These are phyloP conservation scores for Tetradesmus obliquus DNA, from an alignment of 139 green algal species.

Conservation along the genomic window DNA sequence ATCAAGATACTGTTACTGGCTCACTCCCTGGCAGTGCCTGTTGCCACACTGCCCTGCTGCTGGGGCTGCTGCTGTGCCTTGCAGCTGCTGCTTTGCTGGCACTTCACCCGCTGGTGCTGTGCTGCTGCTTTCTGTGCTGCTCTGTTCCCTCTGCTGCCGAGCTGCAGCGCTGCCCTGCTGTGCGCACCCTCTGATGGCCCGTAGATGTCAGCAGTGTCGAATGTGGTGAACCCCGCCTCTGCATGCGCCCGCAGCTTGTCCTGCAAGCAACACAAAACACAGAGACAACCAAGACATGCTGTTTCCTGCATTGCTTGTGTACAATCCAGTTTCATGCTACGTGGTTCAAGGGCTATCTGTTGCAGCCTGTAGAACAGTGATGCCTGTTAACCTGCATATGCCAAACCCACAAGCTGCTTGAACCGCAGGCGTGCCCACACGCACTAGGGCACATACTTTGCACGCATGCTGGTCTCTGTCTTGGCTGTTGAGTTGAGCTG, in stretches of 20 bases:
- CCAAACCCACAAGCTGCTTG: neutral
- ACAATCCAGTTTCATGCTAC: neutral
- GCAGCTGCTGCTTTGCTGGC: neutral
- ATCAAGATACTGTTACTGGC: no score
- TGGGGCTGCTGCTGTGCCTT: neutral
- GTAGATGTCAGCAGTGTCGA: conserved; percentile 85
- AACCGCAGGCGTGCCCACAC: neutral
- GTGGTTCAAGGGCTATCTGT: neutral
- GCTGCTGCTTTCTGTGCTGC: neutral
- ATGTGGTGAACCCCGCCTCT: conserved; percentile 72
- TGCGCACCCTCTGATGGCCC: conserved; percentile 64
- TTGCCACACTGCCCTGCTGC: no score
- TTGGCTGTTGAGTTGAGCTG: neutral
- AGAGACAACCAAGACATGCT: neutral
- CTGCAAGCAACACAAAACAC: conserved; percentile 42
- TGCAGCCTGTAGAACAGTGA: neutral
- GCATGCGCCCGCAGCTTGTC: conserved; percentile 71
- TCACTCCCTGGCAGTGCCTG: no score
- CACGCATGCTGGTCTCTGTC: neutral
- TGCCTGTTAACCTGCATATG: neutral
- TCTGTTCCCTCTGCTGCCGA: neutral
- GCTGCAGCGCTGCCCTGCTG: neutral
- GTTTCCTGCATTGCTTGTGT: neutral
- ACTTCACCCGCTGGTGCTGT: neutral
- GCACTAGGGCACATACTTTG: neutral